Conservation (phyloP, 78 protist species). For the Thecamonas trahens region DNA sequence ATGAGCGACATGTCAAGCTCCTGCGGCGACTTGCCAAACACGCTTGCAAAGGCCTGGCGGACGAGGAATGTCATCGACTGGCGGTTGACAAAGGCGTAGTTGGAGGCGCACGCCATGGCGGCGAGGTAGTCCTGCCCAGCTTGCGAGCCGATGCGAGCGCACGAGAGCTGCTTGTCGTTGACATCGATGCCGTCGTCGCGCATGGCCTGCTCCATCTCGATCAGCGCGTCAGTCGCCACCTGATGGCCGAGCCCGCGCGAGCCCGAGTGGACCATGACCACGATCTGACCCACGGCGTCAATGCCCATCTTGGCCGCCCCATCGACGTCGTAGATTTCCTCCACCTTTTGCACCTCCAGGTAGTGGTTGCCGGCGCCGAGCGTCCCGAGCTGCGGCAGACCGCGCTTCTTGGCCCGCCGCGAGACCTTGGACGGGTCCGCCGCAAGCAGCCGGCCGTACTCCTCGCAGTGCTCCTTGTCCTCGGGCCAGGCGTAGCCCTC, state of each 20-base stretch:
- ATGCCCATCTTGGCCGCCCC: constrained; percentile 89
- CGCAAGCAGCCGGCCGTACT: constrained; percentile 80
- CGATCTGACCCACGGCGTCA: constrained; percentile 44
- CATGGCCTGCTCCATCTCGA: constrained; percentile 80
- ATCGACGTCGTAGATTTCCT: constrained; percentile 72
- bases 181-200: constrained; percentile 57
- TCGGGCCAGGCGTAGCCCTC: constrained; percentile 93
- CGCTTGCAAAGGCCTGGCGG: constrained; percentile 68
- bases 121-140: constrained; percentile 70
- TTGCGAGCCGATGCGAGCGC: constrained; percentile 35
- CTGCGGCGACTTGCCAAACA: constrained; percentile 68
- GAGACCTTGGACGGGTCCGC: constrained; percentile 74
- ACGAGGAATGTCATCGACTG: constrained; percentile 74
- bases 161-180: constrained; percentile 75
- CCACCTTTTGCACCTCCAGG: constrained; percentile 85
- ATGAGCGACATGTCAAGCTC: constrained; percentile 88
- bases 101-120: constrained; percentile 91
- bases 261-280: constrained; percentile 86
- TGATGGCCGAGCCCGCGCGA: constrained; percentile 94
- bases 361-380: constrained; percentile 96
- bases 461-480: constrained; percentile 94
- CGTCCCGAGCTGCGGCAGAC: constrained; percentile 85
- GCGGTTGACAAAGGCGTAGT: constrained; percentile 91
- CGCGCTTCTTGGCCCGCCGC: constrained; percentile 86
- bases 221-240: constrained; percentile 90